phyloP scores from a whole-genome alignment of 306 rosid species.

The Quercus berberidifolia region DNA sequence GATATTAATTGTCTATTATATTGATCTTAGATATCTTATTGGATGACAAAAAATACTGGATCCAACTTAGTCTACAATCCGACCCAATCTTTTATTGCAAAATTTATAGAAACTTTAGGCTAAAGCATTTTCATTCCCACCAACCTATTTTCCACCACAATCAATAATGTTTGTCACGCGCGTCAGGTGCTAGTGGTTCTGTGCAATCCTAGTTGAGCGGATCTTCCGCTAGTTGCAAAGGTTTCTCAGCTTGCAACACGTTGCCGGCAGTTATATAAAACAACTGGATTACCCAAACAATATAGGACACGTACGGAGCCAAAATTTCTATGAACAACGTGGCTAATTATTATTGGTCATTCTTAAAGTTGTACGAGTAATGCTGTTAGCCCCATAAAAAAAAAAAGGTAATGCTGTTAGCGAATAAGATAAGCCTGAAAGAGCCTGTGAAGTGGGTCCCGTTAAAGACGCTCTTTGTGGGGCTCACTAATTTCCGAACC shows the following conservation, averaged over 20 bases:
- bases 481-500: constrained; percentile 33
- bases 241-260: not conserved
- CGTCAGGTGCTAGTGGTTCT: constrained; percentile 14
- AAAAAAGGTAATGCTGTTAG: no score
- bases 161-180: constrained; percentile 19
- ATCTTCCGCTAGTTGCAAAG: not conserved
- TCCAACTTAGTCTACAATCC: no score
- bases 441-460: constrained; percentile 38
- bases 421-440: not conserved
- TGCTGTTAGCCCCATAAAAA: no score
- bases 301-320: constrained; percentile 17
- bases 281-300: not conserved
- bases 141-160: no score
- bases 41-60: no score
- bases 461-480: constrained; percentile 46
- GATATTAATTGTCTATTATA: no score
- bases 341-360: not conserved
- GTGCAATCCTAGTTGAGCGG: not conserved
- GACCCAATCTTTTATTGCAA: no score
- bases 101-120: no score
- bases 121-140: no score
- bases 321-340: not conserved
- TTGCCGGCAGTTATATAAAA: not conserved
- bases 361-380: not conserved
- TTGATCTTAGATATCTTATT: no score